A percentile compares a stretch with the other conserved stretches of the same genome.
These are phyloP conservation scores for Plasmodium chabaudi DNA, from an alignment of 169 alveolate species.

Conservation along the genomic window DNA sequence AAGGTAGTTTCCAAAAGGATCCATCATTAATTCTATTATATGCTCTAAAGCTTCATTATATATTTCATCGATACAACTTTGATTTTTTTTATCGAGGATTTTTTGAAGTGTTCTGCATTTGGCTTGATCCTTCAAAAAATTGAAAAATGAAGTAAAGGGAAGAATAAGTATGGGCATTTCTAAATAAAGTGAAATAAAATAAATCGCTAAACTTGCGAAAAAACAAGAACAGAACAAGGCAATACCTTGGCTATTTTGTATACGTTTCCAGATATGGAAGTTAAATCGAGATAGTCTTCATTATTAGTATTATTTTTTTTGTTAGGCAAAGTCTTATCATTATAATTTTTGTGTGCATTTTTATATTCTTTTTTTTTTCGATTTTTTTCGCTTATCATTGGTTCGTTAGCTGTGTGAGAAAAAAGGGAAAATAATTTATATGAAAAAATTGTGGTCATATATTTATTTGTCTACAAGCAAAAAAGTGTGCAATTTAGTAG, in stretches of 20 bases:
- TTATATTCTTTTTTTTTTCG: neutral
- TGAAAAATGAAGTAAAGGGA: neutral
- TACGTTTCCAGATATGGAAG: constrained; percentile 19
- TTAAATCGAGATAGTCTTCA: constrained; percentile 4
- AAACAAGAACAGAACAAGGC: neutral
- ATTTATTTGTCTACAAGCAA: no score
- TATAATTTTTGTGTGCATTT: neutral
- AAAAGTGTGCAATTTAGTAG: no score
- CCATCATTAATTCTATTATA: constrained; percentile 89
- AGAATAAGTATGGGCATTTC: neutral
- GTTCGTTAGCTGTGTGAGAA: no score
- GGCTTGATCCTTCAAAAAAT: constrained; percentile 83
- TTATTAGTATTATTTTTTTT: constrained; percentile 4
- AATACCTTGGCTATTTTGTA: constrained; percentile 45
- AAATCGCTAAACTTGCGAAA: neutral
- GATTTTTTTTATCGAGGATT: constrained; percentile 87
- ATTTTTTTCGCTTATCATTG: neutral
- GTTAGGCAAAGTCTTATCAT: neutral
- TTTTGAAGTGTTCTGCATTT: constrained; percentile 92
- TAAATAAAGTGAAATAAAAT: neutral
- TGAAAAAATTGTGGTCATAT: no score
- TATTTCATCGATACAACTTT: constrained; percentile 79
- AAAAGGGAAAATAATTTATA: no score
- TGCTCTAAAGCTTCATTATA: constrained; percentile 86
- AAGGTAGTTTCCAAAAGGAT: constrained; percentile 95